Evolutionary conservation across 2,329 filamentous ascomycete genomes (phyloP).

Genomic region (Alternaria incomplexa): DNA sequence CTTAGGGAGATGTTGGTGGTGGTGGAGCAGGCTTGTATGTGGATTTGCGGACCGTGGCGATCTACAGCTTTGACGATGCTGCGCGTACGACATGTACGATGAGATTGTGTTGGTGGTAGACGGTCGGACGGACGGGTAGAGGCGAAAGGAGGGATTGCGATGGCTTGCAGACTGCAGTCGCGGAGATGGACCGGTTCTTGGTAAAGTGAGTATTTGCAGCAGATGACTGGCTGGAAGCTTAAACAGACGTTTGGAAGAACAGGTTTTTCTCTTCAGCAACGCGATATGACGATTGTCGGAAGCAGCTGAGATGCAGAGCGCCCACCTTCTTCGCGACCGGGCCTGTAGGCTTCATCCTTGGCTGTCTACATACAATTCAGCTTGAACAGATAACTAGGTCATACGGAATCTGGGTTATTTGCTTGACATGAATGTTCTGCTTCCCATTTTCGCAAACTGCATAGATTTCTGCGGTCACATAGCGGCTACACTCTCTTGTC

Average conservation of each 20-base stretch:
- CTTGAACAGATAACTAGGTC: background rate
- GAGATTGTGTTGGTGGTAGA: background rate
- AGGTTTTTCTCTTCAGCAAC: background rate
- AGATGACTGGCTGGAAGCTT: slow-evolving; percentile 4
- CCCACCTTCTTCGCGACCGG: background rate
- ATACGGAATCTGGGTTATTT: background rate
- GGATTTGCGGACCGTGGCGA: slow-evolving; percentile 1
- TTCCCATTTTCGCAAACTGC: too few relatives aligned
- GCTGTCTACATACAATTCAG: background rate
- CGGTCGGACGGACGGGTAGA: slow-evolving; percentile 2
- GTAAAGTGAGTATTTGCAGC: background rate
- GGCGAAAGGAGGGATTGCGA: slow-evolving; percentile 6
- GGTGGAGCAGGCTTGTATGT: background rate
- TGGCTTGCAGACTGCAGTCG: slow-evolving; percentile 9
- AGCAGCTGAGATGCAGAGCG: background rate
- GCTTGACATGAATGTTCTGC: too few relatives aligned
- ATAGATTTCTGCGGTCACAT: too few relatives aligned
- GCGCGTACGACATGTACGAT: background rate
- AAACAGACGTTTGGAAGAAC: background rate
- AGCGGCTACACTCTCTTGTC: too few relatives aligned
- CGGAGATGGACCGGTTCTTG: slow-evolving; percentile 9
- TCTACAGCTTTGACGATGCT: background rate
- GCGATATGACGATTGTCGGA: background rate
- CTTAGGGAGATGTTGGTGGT: background rate
- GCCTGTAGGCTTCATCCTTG: background rate